Evolutionary conservation across 176 grass and related monocot genomes (phyloP), one percentile per base, ranked within the genome.

Genomic region (Aegilops speltoides): DNA sequence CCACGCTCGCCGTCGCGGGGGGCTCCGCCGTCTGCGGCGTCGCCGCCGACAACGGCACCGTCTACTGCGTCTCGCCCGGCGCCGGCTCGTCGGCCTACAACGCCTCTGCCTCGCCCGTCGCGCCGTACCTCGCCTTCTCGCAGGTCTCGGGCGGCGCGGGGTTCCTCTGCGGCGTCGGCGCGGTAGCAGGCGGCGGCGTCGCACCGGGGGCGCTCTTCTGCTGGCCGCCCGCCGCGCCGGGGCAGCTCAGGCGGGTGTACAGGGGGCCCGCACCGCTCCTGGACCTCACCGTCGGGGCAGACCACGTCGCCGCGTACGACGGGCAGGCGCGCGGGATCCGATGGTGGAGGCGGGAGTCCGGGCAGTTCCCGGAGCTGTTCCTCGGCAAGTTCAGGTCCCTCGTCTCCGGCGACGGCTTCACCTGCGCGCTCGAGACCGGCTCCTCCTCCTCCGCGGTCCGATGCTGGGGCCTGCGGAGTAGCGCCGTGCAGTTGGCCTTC

Each of bases 271-370:
- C 0, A 0, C 4, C 8, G 13, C 61, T 96, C 25, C 0, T 25
- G 0, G 86, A 86, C 31, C 87, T 99, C 70, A 59, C 86, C 78
- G 97, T 99, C 59, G 97, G 97, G 3, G 87, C 73, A 12, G 40
- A 36, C 68, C 92, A 98, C 24, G 59, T 98, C 85, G 92, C 94
- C 0, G 97, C 90, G 52, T 68, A 89, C 87, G 82, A 92, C 68
- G 7, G 2, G 2, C 12, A 64, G 8, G 77, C 69, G 19, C 50
- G 68, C 1, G 9, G 9, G 5, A 22, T 99, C 19, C 84, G 0
- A 74, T 99, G 94, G 97, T 99, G 97, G 97, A 83, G 97, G 97
- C 74, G 97, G 10, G 59, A 14, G 1, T 15, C 2, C 0, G 13
- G 3, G 1, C 0, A 10, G 23, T 96, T 93, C 85, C 84, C 75